Evolutionary conservation across 371 early-diverging fungal species (phyloP), one percentile per base, ranked within the genome.

Genomic region (Mortierella sp.): DNA sequence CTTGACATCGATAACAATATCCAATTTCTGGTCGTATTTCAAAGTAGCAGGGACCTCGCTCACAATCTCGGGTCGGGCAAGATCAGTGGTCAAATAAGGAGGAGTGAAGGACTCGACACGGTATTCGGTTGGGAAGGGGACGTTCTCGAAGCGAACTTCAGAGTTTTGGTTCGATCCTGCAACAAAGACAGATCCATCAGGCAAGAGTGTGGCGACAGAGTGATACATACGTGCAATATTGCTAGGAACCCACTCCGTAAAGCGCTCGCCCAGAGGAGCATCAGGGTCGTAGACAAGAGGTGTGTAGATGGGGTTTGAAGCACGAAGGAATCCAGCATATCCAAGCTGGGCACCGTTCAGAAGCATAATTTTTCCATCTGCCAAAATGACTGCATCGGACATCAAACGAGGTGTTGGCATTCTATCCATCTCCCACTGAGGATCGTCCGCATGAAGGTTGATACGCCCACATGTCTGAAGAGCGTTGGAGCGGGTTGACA

Each of bases 141-240:
- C 71, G 28, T 64, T 51, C 59, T 66, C 56, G 35, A 29, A 43
- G 35, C 68, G 64, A 13, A 70, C 74, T 22, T 69, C 66, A 5
- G 75, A 66, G 67, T 82, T 83, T 64, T 68, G 83, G 70, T 69
- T 76, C 32, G 82, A 79, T n/a, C 88, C 88, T 5, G 85, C 56
- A n/a, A 87, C 70, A 60, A 87, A 75, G 37, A 88, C 83, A 1
- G 78, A 37, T 17, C 83, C 88, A 57, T 86, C 87, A 23, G 93
- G 91, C 19, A 93, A 62, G 0, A 91, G 83, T 17, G 85, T 72
- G 0, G 91, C 91, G 0, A 88, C 87, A 0, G 92, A 92, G 66
- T 91, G 91, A 64, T 92, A 92, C 87, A 92, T 86, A 22, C 93
- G 83, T 0, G 91, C 87, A 78, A 92, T 88, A 63, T 88, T 85